Conservation (phyloP, 1,284 basidiomycete genomes). For the Cutaneotrichosporon cutaneum region DNA sequence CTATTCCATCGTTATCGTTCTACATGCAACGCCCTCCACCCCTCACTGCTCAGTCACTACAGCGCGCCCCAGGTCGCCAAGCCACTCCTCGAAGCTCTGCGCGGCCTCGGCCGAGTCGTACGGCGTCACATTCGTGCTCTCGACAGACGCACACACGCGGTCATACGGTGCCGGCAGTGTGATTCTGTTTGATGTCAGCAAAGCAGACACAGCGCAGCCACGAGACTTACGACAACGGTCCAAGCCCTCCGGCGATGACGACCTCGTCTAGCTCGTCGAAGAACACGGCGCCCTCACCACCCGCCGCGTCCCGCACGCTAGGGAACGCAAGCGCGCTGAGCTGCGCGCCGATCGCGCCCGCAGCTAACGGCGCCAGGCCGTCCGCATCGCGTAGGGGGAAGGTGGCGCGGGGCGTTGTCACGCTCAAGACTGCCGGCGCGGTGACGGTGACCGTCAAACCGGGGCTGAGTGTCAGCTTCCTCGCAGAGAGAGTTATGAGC, state of each 20-base stretch:
- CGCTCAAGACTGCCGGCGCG: conserved; percentile 18
- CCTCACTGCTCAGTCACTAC: neutral
- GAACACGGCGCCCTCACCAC: conserved; percentile 21
- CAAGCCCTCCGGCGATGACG: conserved; percentile 23
- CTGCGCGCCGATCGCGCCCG: conserved; percentile 32
- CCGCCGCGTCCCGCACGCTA: conserved; percentile 9
- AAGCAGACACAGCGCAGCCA: conserved; percentile 16
- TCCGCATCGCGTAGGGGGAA: conserved; percentile 35
- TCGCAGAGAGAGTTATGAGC: conserved; percentile 7
- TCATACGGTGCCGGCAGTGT: conserved; percentile 15
- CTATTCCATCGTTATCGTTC: too few species aligned
- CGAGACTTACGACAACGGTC: conserved; percentile 17
- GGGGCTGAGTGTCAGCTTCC: conserved; percentile 22
- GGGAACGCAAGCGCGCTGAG: conserved; percentile 17
- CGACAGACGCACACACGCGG: conserved; percentile 14
- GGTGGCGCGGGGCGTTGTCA: conserved; percentile 29
- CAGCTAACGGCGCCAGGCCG: conserved; percentile 28
- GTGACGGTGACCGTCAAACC: conserved; percentile 28
- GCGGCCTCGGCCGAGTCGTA: conserved; percentile 18
- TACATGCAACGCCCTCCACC: neutral
- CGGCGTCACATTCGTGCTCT: neutral
- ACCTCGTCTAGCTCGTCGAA: conserved; percentile 37
- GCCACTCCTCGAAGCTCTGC: conserved; percentile 17
- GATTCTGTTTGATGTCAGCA: conserved; percentile 9
- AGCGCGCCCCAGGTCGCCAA: neutral